Evolutionary conservation across 2,329 filamentous ascomycete genomes (phyloP), one percentile per base, ranked within the genome.

Genomic region (Ascochyta koolunga): DNA sequence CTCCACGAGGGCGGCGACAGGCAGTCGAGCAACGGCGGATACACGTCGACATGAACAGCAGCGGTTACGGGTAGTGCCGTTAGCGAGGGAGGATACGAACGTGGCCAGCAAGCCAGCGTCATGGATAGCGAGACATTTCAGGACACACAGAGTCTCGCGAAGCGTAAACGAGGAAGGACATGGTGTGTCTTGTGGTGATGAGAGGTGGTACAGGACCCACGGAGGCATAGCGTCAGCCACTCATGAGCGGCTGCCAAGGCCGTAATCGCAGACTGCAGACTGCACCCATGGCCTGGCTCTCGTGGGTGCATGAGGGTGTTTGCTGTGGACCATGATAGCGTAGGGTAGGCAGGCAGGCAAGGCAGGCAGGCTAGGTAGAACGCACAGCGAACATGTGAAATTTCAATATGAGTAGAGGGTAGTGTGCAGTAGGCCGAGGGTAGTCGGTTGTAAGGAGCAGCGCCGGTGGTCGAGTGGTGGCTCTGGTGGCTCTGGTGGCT

Each of bases 1-100:
- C 70, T 68, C 71, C 71, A 73, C 71, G 70, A 74, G 71, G 65
- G 62, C 56, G 64, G 68, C 63, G 65, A 71, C 54, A 67, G 67
- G 67, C 67, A 62, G 59, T 62, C 55, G 60, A 67, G 61, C 65
- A 61, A 60, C 55, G 52, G 45, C 19, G 59, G 66, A 53, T 45
- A 58, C 61, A 67, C 65, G 52, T 60, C 53, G 55, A 55, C n/a
- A n/a, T n/a, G n/a, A n/a, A n/a, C 48, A 44, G 58, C 52, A 64
- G 60, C 54, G 61, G 58, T 50, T 59, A 59, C 61, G 62, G 64
- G 62, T 55, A 51, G 59, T 64, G 62, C 58, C 58, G 60, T 59
- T 64, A 62, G 62, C 58, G 57, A 59, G 65, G 59, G 50, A 58
- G 31, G 41, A 52, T 50, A 50, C 50, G 27, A 59, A 73, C 69